A percentile compares a stretch with the other conserved stretches of the same genome.
These are phyloP conservation scores for Papiliotrema terrestris DNA, from an alignment of 1,284 basidiomycete species.

Conservation along the genomic window DNA sequence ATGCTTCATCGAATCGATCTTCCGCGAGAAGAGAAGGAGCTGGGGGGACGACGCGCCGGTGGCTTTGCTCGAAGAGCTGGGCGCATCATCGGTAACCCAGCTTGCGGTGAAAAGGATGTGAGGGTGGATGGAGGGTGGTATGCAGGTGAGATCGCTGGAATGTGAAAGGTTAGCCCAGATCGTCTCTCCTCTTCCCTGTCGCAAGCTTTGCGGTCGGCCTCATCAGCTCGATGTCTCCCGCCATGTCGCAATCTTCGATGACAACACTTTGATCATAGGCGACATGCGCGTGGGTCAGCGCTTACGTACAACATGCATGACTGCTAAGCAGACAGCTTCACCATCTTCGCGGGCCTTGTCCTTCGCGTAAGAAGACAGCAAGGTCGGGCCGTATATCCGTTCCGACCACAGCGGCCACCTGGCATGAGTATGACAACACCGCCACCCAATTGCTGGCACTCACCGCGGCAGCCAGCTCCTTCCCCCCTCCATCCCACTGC, in stretches of 20 bases:
- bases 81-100: constrained; percentile 1
- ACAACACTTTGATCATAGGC: too few species aligned
- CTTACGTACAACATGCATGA: constrained; percentile 6
- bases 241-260: too few species aligned
- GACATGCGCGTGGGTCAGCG: too few species aligned
- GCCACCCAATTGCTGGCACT: constrained; percentile 12
- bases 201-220: too few species aligned
- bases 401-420: constrained; percentile 1
- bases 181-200: too few species aligned
- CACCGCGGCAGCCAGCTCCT: constrained; percentile 65
- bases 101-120: constrained; percentile 3
- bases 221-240: too few species aligned
- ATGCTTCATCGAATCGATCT: constrained; percentile 23
- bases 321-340: not conserved
- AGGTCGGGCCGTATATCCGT: constrained; percentile 5
- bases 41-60: constrained; percentile 2
- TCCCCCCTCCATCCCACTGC: constrained; percentile 85
- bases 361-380: constrained; percentile 2
- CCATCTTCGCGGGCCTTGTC: not conserved
- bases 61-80: not conserved
- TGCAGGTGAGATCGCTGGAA: too few species aligned
- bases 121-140: too few species aligned
- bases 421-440: not conserved
- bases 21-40: constrained; percentile 6
- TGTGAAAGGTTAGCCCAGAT: too few species aligned